Evolutionary conservation across 305 asterid species (phyloP), one percentile per base, ranked within the genome.

Genomic region (Plantago coronopus): DNA sequence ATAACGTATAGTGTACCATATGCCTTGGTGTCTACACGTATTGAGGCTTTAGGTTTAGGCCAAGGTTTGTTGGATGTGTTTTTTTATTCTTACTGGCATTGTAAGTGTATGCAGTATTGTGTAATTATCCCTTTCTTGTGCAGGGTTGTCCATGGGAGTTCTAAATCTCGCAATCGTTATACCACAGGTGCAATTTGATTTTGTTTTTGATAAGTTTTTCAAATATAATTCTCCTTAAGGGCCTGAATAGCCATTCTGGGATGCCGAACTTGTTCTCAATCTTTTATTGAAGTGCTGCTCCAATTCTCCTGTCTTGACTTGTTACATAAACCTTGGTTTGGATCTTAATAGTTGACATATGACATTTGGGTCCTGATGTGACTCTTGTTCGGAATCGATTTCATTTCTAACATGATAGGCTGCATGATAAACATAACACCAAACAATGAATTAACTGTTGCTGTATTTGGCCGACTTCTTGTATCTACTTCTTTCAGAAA

Each of bases 1-100:
- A 78, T 89, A 67, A 89, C 94, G 42, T 86, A 89, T 66, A 89
- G 95, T 76, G 91, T 89, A 54, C 96, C 96, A 25, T 86, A 89
- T 78, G 95, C 96, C 69, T 70, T 86, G 85, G 75, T 89, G 51
- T 75, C 96, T 46, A 71, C 91, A 7, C 88, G 83, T 19, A 84
- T 86, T 63, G 91, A 89, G 75, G 79, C 86, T 64, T 74, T 86
- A 73, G 95, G 95, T 74, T 79, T 86, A 46, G 95, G 96, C 72
- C 96, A 89, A 84, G 96, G 95, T 89, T 70, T 40, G 86, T 70
- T 67, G 60, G 45, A 22, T n/a, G 64, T 53, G 51, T 48, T 48
- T 57, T 71, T 51, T 72, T 64, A 20, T 46, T 60, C 56, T 60
- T 46, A 46, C 62, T 40, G 57, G 46, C 59, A 38, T n/a, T 57